Evolutionary conservation across 2,329 filamentous ascomycete genomes (phyloP), one percentile per base, ranked within the genome.

Genomic region (Hysterium pulicare): DNA sequence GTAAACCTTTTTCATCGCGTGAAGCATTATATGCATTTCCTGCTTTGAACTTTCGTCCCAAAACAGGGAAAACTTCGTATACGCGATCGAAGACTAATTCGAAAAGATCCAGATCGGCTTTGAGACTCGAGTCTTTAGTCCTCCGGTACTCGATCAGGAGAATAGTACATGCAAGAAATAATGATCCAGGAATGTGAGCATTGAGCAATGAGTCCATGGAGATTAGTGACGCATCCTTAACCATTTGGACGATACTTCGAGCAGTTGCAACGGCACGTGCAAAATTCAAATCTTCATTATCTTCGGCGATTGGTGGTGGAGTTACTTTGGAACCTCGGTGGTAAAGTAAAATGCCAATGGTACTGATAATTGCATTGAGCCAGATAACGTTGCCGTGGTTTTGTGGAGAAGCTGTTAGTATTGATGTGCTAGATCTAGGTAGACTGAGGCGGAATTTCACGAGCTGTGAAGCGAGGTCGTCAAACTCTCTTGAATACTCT

Each of bases 1-100:
- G 7, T 4, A 58, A 41, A 8, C 49, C 46, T 10, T 44, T 41
- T 10, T 23, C n/a, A 19, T 38, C 51, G 20, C 44, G 47, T 8
- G 51, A 38, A 32, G 57, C 8, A 22, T 61, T 55, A 28, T 55
- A 47, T 38, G 51, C 47, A 3, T 64, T 40, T 1, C 54, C 58
- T 7, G 53, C 21, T 38, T 54, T 57, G 44, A 58, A 60, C 33
- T 66, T 66, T 16, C 49, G n/a, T 1, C 60, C 62, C 2, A 58
- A 28, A 6, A 58, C 51, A 1, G 37, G 44, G 17, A 50, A 60
- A 1, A 56, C 49, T 17, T 64, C 59, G 17, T 53, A 39, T 40
- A 62, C 53, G 2, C 58, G 54, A 9, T 63, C 59, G 31, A 59
- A 62, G 2, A 64, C 41, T 1, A 63, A 38, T 5, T 22, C 35